Evolutionary conservation across 768 basidiomycete species (phyloP).

Genomic region (Russula lepida): DNA sequence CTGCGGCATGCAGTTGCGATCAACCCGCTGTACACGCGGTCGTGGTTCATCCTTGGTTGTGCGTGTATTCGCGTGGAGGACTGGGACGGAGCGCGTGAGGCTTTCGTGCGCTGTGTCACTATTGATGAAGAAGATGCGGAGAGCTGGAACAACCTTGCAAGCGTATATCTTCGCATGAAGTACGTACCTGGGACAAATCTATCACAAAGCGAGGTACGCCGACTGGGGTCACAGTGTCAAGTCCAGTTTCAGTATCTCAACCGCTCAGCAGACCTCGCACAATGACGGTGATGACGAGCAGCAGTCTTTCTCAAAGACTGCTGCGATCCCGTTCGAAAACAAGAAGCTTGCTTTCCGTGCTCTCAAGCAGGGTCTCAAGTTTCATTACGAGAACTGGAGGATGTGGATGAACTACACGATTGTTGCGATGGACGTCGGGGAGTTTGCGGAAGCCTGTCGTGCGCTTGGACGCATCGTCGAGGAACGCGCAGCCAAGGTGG

Average conservation of each 20-base stretch:
- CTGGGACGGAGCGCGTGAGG: conserved; percentile 77
- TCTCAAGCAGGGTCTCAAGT: conserved; percentile 80
- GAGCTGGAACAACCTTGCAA: conserved; percentile 97
- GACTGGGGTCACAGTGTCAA: neutral
- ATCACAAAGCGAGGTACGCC: conserved; percentile 26
- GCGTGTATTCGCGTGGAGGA: conserved; percentile 72
- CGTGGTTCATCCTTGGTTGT: conserved; percentile 98
- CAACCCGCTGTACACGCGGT: conserved; percentile 77
- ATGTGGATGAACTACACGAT: conserved; percentile 99
- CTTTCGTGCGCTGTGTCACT: conserved; percentile 77
- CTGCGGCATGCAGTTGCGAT: conserved; percentile 73
- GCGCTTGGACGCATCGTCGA: conserved; percentile 80
- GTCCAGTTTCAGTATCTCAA: neutral
- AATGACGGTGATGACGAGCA: neutral
- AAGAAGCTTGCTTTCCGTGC: conserved; percentile 89
- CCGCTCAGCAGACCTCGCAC: neutral
- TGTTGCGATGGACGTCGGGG: conserved; percentile 87
- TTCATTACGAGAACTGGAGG: conserved; percentile 85
- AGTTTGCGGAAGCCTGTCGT: conserved; percentile 78
- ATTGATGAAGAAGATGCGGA: conserved; percentile 96
- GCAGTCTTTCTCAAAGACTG: neutral
- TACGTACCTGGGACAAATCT: conserved; percentile 26
- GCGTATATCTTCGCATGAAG: conserved; percentile 82
- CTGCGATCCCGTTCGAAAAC: conserved; percentile 53
- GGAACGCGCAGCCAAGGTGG: conserved; percentile 44